These are phyloP conservation scores for Mycena olivaceomarginata DNA, from an alignment of 768 basidiomycete species.

Conservation along the genomic window DNA sequence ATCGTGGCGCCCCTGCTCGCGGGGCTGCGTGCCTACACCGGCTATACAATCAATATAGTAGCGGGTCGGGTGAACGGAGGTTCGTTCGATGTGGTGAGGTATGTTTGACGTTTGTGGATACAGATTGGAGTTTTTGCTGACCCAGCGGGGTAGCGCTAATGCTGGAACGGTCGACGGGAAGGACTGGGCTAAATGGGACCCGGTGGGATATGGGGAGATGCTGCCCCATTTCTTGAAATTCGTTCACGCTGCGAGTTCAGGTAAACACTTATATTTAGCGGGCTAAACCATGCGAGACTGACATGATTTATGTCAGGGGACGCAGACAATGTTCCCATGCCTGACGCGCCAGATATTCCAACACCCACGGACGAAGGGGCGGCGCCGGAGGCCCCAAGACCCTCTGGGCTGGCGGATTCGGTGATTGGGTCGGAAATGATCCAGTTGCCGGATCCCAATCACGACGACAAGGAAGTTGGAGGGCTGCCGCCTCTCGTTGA, in stretches of 20 bases:
- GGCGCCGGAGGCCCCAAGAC: no score
- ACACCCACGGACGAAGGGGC: no score
- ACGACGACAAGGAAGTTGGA: no score
- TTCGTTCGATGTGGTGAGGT: neutral
- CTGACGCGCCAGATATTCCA: no score
- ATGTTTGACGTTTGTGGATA: neutral
- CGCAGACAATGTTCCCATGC: no score
- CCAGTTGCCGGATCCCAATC: no score
- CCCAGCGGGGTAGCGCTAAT: neutral
- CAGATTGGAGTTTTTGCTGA: no score
- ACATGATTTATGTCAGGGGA: no score
- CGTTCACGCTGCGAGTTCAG: neutral
- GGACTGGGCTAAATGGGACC: conserved; percentile 12
- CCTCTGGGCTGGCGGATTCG: no score
- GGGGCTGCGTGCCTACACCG: neutral
- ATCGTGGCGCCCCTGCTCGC: neutral
- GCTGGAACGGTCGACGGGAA: neutral
- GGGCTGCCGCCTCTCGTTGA: no score
- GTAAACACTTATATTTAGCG: neutral
- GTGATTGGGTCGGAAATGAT: no score
- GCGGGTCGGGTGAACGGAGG: neutral
- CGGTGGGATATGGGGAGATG: neutral
- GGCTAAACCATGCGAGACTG: no score
- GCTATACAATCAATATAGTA: neutral
- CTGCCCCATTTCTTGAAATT: conserved; percentile 4